phyloP scores from a whole-genome alignment of 2,329 filamentous ascomycete species.

The Colletotrichum coccodes region DNA sequence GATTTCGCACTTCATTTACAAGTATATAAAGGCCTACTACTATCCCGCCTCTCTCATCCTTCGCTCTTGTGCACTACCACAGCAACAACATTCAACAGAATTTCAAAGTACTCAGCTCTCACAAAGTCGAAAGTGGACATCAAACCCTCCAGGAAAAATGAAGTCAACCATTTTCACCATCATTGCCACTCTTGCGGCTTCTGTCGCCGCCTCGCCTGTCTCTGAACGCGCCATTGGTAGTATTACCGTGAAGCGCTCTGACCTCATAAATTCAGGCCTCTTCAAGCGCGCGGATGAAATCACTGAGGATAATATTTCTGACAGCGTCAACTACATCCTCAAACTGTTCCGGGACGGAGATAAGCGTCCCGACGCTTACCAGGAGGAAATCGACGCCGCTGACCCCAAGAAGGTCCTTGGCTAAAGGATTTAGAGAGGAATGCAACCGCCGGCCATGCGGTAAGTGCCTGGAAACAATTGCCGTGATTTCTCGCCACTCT shows the following conservation, averaged over 20 bases:
- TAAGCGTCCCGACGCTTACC: neutral
- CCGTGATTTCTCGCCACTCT: no score
- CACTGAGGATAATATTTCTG: neutral
- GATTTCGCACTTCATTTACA: no score
- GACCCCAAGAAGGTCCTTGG: conserved; percentile 1
- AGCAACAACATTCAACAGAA: neutral
- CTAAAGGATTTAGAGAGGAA: no score
- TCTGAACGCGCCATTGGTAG: neutral
- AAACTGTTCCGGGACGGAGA: neutral
- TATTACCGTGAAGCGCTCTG: conserved; percentile 1
- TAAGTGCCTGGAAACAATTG: no score
- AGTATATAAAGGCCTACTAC: no score
- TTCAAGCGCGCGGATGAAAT: neutral
- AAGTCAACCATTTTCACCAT: conserved; percentile 1
- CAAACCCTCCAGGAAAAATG: neutral
- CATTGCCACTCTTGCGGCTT: neutral
- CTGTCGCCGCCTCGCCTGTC: conserved; percentile 1
- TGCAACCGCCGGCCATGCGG: no score
- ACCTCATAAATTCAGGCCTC: neutral
- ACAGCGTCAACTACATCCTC: conserved; percentile 18
- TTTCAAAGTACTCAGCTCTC: neutral
- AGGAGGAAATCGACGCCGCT: conserved; percentile 13
- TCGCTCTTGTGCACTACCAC: no score
- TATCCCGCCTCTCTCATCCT: no score
- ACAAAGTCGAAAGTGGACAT: neutral